These are phyloP conservation scores for Immersiella caudata DNA, from an alignment of 495 filamentous ascomycete genomes.

Conservation along the genomic window DNA sequence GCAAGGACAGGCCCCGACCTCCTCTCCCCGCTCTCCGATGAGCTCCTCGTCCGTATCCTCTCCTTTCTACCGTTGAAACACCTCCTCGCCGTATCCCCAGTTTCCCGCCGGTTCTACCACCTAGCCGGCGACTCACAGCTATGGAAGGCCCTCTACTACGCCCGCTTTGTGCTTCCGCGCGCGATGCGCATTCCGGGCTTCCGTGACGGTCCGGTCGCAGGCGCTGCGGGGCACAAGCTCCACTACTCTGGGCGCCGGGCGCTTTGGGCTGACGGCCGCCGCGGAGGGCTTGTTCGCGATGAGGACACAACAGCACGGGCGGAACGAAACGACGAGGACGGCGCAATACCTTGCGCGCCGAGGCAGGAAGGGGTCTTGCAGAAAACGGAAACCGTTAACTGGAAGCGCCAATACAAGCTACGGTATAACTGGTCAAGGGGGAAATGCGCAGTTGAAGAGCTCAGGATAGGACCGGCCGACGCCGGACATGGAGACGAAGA, in stretches of 20 bases:
- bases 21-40: conserved; percentile 73
- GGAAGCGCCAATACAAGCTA: conserved; percentile 90
- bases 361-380: conserved; percentile 36
- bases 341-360: conserved; percentile 29
- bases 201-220: conserved; percentile 46
- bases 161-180: conserved; percentile 83
- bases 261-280: conserved; percentile 76
- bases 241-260: conserved; percentile 72
- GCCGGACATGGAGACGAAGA: conserved; percentile 1
- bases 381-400: conserved; percentile 49
- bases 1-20: conserved; percentile 37
- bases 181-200: conserved; percentile 74
- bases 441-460: conserved; percentile 75
- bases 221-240: conserved; percentile 42
- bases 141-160: conserved; percentile 90
- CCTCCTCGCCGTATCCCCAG: conserved; percentile 70
- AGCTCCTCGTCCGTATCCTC: conserved; percentile 83
- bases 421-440: conserved; percentile 91
- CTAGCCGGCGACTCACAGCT: conserved; percentile 82
- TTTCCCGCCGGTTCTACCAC: conserved; percentile 77
- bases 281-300: conserved; percentile 54
- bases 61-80: conserved; percentile 71
- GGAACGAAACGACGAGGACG: conserved; percentile 5
- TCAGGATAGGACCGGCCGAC: conserved; percentile 57
- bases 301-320: conserved; percentile 39